Base-by-base conservation (phyloP, 352 stramenopile species). In the Pythium grandisporangium region DNA sequence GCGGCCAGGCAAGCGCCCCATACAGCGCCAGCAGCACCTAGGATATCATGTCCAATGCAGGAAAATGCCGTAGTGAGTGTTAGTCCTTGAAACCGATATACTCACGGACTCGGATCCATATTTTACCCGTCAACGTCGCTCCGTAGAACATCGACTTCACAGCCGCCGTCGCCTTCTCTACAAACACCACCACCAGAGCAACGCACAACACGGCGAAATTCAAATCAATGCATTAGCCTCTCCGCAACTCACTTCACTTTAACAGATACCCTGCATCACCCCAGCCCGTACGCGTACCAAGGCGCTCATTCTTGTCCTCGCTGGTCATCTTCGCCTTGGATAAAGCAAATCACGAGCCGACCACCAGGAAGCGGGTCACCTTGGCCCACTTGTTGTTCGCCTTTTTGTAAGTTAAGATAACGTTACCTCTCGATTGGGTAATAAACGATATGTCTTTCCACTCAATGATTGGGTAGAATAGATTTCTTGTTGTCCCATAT, bases 81-180 rank as follows among this genome's bases (percentile, higher is more conserved):
- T n/a, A n/a, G n/a, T 16, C 2, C 17, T 40, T 20, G 2, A 26
- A 26, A 8, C 34, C 32, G 13, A 6, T 21, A 42, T 1, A 33
- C n/a, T 32, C 29, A 16, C 8, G 13, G 12, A 25, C 35, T 2
- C 8, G 4, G 25, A 25, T 13, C 16, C 6, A 12, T 14, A 27
- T 17, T 46, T 11, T 22, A 70, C 63, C 72, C 16, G 66, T 58
- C 52, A 86, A 56, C 33, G 52, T 70, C 22, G 66, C 72, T 21
- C 75, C 75, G 6, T 64, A 53, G 27, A 89, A 63, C 75, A 89
- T 84, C 58, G 66, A 65, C 52, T 81, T 82, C 22, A 73, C 61
- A 25, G 72, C 64, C 14, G 30, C 52, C 62, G 86, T 89, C 30
- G 63, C 62, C 48, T 88, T 88, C 14, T 23, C 2, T 30, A 26